Evolutionary conservation across 1,139 yeast species (phyloP).

Genomic region (Geotrichum klebahnii): DNA sequence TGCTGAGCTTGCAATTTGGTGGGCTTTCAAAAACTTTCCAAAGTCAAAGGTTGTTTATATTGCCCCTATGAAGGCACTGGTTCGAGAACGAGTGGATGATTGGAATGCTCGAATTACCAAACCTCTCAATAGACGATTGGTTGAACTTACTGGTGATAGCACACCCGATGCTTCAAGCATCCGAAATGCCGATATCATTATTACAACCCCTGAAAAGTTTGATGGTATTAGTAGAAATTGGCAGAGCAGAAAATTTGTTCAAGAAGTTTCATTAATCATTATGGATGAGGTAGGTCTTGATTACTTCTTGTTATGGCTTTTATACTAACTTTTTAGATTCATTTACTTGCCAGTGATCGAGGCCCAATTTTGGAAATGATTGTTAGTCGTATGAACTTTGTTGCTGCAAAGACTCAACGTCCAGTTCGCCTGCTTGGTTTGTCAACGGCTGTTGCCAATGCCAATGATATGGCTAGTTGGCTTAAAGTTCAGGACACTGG

Average conservation of each 20-base stretch:
- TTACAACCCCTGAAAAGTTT: constrained; percentile 96
- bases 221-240: constrained; percentile 98
- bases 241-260: constrained; percentile 93
- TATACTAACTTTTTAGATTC: constrained; percentile 46
- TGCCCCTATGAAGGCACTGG: constrained; percentile 99
- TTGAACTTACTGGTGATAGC: constrained; percentile 95
- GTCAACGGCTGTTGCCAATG: constrained; percentile 97
- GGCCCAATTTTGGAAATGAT: constrained; percentile 98
- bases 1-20: constrained; percentile 96
- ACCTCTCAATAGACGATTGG: constrained; percentile 52
- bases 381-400: constrained; percentile 95
- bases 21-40: constrained; percentile 77
- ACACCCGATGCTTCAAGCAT: constrained; percentile 84
- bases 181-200: constrained; percentile 83
- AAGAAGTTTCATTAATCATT: constrained; percentile 81
- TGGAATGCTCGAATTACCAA: constrained; percentile 71
- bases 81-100: constrained; percentile 92
- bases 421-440: constrained; percentile 84
- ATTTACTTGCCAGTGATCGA: constrained; percentile 91
- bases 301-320: neutral
- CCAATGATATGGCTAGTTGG: constrained; percentile 98
- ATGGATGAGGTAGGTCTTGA: constrained; percentile 66
- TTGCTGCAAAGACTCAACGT: constrained; percentile 67
- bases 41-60: constrained; percentile 85
- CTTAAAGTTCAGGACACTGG: constrained; percentile 78